Evolutionary conservation across 2,329 filamentous ascomycete genomes (phyloP), one percentile per base, ranked within the genome.

Genomic region (Aquanectria penicillioides): DNA sequence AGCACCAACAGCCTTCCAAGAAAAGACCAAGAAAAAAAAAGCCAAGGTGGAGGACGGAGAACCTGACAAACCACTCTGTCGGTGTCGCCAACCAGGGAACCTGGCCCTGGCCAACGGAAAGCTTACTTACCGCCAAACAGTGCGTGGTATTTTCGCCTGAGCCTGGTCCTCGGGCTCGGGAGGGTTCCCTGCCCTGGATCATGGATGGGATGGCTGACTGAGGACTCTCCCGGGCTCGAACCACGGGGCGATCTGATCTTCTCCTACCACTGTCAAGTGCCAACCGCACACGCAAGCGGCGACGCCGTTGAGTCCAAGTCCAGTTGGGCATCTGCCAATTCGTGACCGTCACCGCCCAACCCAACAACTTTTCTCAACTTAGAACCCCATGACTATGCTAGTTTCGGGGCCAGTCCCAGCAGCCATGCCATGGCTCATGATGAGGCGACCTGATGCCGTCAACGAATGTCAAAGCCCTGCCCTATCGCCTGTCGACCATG

Each of bases 281-380:
- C 62, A 57, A 57, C 57, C 54, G 40, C 44, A 47, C 64, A 68
- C 60, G 44, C 57, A 60, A 67, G 37, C 58, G 47, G 57, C 60
- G 34, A 23, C 40, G 38, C 55, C 49, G 44, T 62, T 38, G 22
- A 43, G 7, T 43, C 22, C 23, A 23, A 18, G 22, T 43, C 38
- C 10, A 44, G 61, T 60, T 57, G 60, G 61, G 60, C 58, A 63
- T 54, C 43, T 61, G 50, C 23, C 44, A 44, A 51, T 36, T 26
- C n/a, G 44, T 25, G 51, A 47, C 44, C 22, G 43, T 69, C 64
- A 62, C 65, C 65, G 63, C 61, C 62, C 58, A 57, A 59, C 56
- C 48, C 43, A 43, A n/a, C n/a, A n/a, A n/a, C n/a, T n/a, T n/a
- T n/a, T n/a, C n/a, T n/a, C 44, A 44, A 22, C 40, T 31, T 15